Evolutionary conservation across 2,329 filamentous ascomycete species (phyloP).

Genomic region (Phyllosticta citriasiana): DNA sequence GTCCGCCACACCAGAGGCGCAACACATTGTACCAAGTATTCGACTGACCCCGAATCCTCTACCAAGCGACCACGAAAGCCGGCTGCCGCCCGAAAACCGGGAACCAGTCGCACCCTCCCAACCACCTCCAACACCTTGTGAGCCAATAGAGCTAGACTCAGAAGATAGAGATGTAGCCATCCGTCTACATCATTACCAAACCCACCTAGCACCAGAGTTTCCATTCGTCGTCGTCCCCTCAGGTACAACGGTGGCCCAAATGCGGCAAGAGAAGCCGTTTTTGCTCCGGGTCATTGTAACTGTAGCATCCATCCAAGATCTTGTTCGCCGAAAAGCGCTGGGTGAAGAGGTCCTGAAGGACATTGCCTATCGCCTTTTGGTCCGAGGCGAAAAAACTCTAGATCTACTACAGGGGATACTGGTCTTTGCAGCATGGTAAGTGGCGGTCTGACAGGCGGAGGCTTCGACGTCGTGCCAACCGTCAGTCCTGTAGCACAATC

Average conservation of each 20-base stretch:
- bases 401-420: constrained; percentile 9
- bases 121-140: background rate
- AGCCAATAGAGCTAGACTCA: constrained; percentile 2
- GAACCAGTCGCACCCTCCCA: background rate
- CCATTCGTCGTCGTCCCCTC: constrained; percentile 7
- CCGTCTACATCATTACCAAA: constrained; percentile 7
- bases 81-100: background rate
- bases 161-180: background rate
- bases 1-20: constrained; percentile 3
- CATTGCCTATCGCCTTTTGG: background rate
- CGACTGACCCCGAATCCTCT: background rate
- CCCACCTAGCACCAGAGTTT: constrained; percentile 7
- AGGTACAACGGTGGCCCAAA: background rate
- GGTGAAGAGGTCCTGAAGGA: constrained; percentile 2
- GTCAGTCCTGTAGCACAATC: background rate
- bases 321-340: constrained; percentile 1
- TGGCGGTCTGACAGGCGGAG: background rate
- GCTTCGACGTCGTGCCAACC: background rate
- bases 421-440: constrained; percentile 7
- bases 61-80: background rate
- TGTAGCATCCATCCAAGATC: constrained; percentile 5
- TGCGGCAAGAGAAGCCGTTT: constrained; percentile 9
- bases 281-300: constrained; percentile 4
- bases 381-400: constrained; percentile 1
- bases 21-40: background rate